These are phyloP conservation scores for Sarocladium oryzae DNA, from an alignment of 2,329 filamentous ascomycete genomes.

Conservation along the genomic window DNA sequence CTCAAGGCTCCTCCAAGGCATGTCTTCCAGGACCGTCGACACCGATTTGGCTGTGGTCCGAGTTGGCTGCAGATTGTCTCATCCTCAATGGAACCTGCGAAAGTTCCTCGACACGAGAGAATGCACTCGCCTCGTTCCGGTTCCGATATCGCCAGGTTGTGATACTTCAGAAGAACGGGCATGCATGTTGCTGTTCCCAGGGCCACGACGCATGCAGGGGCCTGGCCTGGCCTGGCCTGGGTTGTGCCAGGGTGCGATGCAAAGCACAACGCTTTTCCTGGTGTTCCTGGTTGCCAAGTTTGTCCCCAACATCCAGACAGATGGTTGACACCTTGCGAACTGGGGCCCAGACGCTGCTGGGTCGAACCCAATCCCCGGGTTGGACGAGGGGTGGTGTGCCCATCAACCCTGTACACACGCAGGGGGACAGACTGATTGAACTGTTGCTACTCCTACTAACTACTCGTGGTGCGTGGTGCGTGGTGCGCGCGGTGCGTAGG, in stretches of 20 bases:
- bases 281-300: slow-evolving; percentile 5
- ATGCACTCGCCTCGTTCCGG: too few species aligned
- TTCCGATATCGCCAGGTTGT: too few species aligned
- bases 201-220: neutral
- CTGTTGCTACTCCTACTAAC: neutral
- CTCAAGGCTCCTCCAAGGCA: neutral
- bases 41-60: too few species aligned
- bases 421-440: neutral
- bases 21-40: too few species aligned
- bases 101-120: neutral
- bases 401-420: neutral
- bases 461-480: neutral
- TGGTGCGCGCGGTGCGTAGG: neutral
- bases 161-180: too few species aligned
- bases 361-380: neutral
- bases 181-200: neutral
- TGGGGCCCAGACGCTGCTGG: neutral
- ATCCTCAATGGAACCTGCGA: neutral
- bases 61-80: neutral
- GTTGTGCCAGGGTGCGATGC: slow-evolving; percentile 1
- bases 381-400: neutral
- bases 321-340: neutral
- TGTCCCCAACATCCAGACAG: neutral
- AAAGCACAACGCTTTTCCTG: neutral
- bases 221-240: neutral